Evolutionary conservation across 352 stramenopile species (phyloP), one percentile per base, ranked within the genome.

Genomic region (Globisporangium lucens): DNA sequence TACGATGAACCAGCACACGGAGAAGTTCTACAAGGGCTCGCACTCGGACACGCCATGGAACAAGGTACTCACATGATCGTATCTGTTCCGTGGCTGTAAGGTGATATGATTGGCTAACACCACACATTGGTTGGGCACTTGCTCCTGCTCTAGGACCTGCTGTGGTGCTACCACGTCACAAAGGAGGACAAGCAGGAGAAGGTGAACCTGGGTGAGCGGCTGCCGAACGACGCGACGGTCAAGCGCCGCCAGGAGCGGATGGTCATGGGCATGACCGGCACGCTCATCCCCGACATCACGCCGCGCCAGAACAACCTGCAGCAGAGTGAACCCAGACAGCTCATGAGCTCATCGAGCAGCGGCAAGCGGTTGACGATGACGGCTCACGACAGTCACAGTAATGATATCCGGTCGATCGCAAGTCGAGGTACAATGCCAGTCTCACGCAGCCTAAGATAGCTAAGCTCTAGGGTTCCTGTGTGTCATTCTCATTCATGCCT

Each of bases 11-110:
- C 55, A 61, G 47, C 41, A 57, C 47, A 59, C 10, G 17, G 74
- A 82, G 22, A 86, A 84, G 67, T 84, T 82, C 65, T 84, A 84
- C 78, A 86, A 86, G 55, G 78, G 78, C 38, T 76, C 76, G 9
- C 72, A 82, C 30, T 74, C 72, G 27, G 78, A 86, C 71, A 86
- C 78, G 8, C 76, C 76, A 7, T 87, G 78, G 76, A 87, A 83
- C 72, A 84, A 87, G 74, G 77, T 77, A 47, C 24, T 24, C 24
- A 24, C 7, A 20, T 13, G 33, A 4, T n/a, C 33, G 5, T 41
- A 36, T 47, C 38, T n/a, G 12, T 56, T 46, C 5, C n/a, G 10
- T 43, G 36, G 36, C 9, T 15, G 15, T 56, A 46, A 46, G 38
- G 3, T 43, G 33, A 13, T n/a, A 66, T 33, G 1, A 46, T 53